Evolutionary conservation across 352 stramenopile species (phyloP), one percentile per base, ranked within the genome.

Genomic region (Pythium plurisporium): DNA sequence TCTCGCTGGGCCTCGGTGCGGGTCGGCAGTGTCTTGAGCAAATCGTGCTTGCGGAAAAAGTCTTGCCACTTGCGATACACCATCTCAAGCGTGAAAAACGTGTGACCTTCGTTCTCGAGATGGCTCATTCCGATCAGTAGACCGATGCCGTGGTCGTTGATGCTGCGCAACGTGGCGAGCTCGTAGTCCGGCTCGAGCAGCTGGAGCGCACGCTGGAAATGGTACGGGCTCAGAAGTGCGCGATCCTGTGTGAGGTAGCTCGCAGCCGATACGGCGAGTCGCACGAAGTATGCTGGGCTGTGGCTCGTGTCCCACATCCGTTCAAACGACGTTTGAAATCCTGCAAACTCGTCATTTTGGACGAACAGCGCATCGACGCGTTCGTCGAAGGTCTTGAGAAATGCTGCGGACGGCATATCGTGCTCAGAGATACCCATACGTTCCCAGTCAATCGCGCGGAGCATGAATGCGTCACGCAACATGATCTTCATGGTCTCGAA

Each of bases 71-170:
- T 74, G 44, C 70, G 61, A 50, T 90, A 94, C 17, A 94, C 77
- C 84, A 92, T 94, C 57, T 92, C 84, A 29, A 94, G 70, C 44
- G 84, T 92, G 49, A 85, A 90, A 22, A 85, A 75, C 5, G 63
- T 62, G 51, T 87, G 74, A 19, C 70, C 75, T 8, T 82, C 70
- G 47, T 79, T 79, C 52, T 94, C 82, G 3, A 92, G 55, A 37
- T 89, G 79, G 37, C 77, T 80, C 84, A 92, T 94, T 10, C 78
- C 82, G 17, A 92, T 79, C 14, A 92, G 51, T 23, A 94, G 61
- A 10, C 76, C 80, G n/a, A 94, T 81, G 11, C 78, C 79, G 43
- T 83, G 64, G 56, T 89, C 67, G 26, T 75, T 76, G 34, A 89
- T 73, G 33, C 70, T 80, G 51, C 72, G 65, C n/a, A 94, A 47